phyloP scores from a whole-genome alignment of 2,329 filamentous ascomycete species.

The Talaromyces islandicus region DNA sequence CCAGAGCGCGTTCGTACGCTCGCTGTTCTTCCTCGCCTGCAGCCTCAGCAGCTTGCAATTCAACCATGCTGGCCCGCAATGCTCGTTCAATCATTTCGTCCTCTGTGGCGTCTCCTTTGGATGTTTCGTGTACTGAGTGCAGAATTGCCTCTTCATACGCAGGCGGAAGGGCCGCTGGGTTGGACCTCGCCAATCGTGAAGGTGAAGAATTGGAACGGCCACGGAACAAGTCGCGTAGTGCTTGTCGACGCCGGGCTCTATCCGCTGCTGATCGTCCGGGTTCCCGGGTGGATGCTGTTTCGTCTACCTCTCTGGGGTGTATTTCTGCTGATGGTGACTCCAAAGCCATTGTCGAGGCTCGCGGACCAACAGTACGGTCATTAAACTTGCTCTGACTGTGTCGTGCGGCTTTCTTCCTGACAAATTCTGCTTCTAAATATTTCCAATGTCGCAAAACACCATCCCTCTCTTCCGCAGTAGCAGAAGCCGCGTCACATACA shows the following conservation, averaged over 20 bases:
- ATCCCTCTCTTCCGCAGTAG: slow-evolving; percentile 54
- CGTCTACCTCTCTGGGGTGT: not conserved
- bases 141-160: slow-evolving; percentile 69
- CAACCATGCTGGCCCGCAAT: slow-evolving; percentile 64
- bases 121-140: slow-evolving; percentile 63
- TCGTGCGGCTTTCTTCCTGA: slow-evolving; percentile 35
- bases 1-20: slow-evolving; percentile 44
- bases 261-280: slow-evolving; percentile 3
- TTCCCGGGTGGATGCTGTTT: slow-evolving; percentile 8
- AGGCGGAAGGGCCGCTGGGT: slow-evolving; percentile 21
- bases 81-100: slow-evolving; percentile 67
- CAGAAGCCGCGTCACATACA: slow-evolving; percentile 38
- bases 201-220: slow-evolving; percentile 5
- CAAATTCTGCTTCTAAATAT: slow-evolving; percentile 52
- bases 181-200: not conserved
- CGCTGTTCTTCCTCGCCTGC: slow-evolving; percentile 39
- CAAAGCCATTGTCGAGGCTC: not conserved
- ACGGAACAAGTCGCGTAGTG: not conserved
- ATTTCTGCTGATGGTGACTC: not conserved
- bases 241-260: not conserved
- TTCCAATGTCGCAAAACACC: slow-evolving; percentile 64
- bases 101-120: slow-evolving; percentile 61
- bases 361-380: slow-evolving; percentile 1
- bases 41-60: slow-evolving; percentile 40
- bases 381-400: slow-evolving; percentile 41